phyloP scores from a whole-genome alignment of 495 filamentous ascomycete species.

The Pseudoneurospora amorphoporcata region DNA sequence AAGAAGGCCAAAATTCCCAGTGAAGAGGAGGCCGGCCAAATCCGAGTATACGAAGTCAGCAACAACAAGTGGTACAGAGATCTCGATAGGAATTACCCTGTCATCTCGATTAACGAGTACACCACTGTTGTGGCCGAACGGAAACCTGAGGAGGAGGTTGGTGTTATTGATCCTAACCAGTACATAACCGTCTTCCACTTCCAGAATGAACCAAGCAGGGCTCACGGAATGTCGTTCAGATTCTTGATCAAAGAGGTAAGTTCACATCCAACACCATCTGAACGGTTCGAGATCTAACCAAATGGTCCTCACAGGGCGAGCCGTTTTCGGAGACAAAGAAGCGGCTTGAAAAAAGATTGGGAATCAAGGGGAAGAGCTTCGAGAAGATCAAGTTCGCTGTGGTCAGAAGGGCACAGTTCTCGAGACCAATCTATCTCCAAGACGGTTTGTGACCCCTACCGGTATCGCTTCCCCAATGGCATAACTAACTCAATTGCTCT shows the following conservation, averaged over 20 bases:
- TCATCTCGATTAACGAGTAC: slow-evolving; percentile 76
- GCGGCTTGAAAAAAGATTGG: slow-evolving; percentile 77
- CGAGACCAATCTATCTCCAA: slow-evolving; percentile 68
- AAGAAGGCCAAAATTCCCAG: slow-evolving; percentile 72
- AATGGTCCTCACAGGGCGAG: slow-evolving; percentile 50
- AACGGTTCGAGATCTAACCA: not conserved
- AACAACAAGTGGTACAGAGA: slow-evolving; percentile 71
- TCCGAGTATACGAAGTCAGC: slow-evolving; percentile 72
- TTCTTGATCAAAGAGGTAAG: slow-evolving; percentile 78
- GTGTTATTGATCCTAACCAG: slow-evolving; percentile 43
- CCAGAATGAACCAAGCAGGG: slow-evolving; percentile 70
- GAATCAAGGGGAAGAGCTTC: slow-evolving; percentile 93
- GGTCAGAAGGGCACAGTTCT: slow-evolving; percentile 55
- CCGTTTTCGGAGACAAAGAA: slow-evolving; percentile 84
- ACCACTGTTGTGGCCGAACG: slow-evolving; percentile 69
- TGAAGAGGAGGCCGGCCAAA: slow-evolving; percentile 49
- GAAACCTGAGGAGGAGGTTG: slow-evolving; percentile 67
- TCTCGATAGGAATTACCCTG: slow-evolving; percentile 49
- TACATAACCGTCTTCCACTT: slow-evolving; percentile 81
- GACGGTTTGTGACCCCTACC: slow-evolving; percentile 56
- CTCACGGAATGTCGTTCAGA: slow-evolving; percentile 75
- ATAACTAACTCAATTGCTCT: slow-evolving; percentile 3
- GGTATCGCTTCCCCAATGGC: not conserved
- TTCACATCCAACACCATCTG: slow-evolving; percentile 1
- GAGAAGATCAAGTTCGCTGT: slow-evolving; percentile 97